These are phyloP conservation scores for Agastache rugosa DNA, from an alignment of 257 asterid species.

Conservation along the genomic window DNA sequence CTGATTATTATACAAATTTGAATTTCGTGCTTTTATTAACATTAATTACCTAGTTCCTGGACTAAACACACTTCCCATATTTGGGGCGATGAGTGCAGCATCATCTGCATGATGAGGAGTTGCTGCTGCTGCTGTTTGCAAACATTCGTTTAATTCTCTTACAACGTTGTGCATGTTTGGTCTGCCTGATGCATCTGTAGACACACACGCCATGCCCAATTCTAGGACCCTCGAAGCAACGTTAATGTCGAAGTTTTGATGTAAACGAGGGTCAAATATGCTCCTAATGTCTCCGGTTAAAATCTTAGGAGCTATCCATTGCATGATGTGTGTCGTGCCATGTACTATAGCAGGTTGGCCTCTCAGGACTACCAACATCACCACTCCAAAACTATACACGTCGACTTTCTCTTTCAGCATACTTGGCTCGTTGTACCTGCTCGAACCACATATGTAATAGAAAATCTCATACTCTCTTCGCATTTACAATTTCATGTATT, in stretches of 20 bases:
- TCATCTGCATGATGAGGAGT: not conserved
- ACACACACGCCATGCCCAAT: slow-evolving; percentile 45
- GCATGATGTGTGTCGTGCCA: slow-evolving; percentile 33
- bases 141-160: slow-evolving; percentile 41
- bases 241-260: slow-evolving; percentile 26
- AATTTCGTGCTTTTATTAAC: not conserved
- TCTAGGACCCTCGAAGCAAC: slow-evolving; percentile 50
- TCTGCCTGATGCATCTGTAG: slow-evolving; percentile 31
- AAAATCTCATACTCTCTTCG: not conserved
- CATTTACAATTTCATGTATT: not conserved
- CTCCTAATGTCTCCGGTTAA: slow-evolving; percentile 36
- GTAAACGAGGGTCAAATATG: slow-evolving; percentile 44
- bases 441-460: not conserved
- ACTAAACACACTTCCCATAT: not conserved
- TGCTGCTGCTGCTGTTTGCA: not conserved
- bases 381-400: slow-evolving; percentile 51
- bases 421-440: slow-evolving; percentile 5
- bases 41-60: not conserved
- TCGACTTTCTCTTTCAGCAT: slow-evolving; percentile 48
- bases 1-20: not conserved
- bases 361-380: slow-evolving; percentile 43
- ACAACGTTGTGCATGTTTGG: slow-evolving; percentile 52
- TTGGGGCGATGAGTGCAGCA: not conserved
- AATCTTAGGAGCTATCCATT: slow-evolving; percentile 37
- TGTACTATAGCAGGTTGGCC: slow-evolving; percentile 36